Evolutionary conservation across 169 alveolate species (phyloP).

Genomic region (Plasmodium sp.): DNA sequence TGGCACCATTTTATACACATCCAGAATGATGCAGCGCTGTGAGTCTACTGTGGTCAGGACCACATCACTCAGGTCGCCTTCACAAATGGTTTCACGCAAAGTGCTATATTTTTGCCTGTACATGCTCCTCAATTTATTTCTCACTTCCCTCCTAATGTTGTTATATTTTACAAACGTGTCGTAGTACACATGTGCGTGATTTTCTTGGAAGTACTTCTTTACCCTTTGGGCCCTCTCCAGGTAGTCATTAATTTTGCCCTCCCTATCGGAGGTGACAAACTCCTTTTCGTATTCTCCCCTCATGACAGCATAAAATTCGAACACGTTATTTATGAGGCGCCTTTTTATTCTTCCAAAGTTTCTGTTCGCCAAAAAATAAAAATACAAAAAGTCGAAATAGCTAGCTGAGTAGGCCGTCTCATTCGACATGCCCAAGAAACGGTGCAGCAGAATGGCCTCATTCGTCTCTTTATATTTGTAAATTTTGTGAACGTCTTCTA

Average conservation of each 20-base stretch:
- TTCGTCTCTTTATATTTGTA: conserved; percentile 39
- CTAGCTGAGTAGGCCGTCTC: conserved; percentile 11
- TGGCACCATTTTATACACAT: not conserved
- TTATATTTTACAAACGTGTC: conserved; percentile 34
- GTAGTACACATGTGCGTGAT: conserved; percentile 46
- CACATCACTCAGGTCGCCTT: not conserved
- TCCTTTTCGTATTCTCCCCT: conserved; percentile 39
- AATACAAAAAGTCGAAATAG: conserved; percentile 53
- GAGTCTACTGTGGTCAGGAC: conserved; percentile 3
- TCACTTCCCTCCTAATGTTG: not conserved
- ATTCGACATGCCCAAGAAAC: conserved; percentile 17
- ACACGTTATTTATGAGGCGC: not conserved
- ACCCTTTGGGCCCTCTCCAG: not conserved
- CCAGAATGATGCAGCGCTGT: conserved; percentile 9
- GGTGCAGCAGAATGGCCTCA: conserved; percentile 20
- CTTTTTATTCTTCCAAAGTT: not conserved
- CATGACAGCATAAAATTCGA: conserved; percentile 20
- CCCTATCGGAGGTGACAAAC: conserved; percentile 35
- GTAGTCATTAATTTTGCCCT: conserved; percentile 13
- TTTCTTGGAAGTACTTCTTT: conserved; percentile 23
- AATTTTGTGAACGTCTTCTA: conserved; percentile 21
- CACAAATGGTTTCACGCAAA: not conserved
- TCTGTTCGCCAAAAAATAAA: not conserved
- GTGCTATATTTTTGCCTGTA: conserved; percentile 37
- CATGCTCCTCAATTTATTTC: not conserved